Percentiles rank a stretch among this genome's conserved stretches.
Evolutionary conservation across 345 rosid species (phyloP).

Genomic region (Psidium friedrichsthalianum): DNA sequence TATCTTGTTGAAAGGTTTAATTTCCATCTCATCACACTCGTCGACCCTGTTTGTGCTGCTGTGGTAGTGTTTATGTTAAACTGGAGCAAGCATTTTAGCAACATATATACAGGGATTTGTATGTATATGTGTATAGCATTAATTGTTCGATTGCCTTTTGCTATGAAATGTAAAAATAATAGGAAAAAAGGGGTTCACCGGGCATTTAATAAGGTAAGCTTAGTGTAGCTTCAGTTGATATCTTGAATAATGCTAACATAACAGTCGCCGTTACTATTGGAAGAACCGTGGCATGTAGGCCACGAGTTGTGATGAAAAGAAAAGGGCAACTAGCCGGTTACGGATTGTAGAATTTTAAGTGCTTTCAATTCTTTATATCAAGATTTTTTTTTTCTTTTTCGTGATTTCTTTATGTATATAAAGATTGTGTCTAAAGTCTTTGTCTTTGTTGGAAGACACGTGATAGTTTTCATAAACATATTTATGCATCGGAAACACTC

Average conservation of each 20-base stretch:
- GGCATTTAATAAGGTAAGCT: background rate
- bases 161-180: background rate
- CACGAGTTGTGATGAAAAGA: background rate
- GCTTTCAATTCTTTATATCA: background rate
- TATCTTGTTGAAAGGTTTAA: background rate
- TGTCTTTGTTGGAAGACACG: background rate
- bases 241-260: no score
- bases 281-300: background rate
- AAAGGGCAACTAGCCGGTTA: background rate
- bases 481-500: background rate
- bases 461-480: background rate
- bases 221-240: background rate
- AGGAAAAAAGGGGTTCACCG: background rate
- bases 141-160: background rate
- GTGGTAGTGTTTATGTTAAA: background rate
- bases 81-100: background rate
- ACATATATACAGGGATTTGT: background rate
- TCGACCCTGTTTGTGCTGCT: background rate
- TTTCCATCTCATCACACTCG: background rate
- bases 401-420: background rate
- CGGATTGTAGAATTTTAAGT: background rate
- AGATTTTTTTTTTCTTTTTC: no score
- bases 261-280: background rate
- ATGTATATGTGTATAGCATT: background rate
- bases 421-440: background rate